These are phyloP conservation scores for Xerocomus minutiporus DNA, from an alignment of 1,284 basidiomycete species.

Conservation along the genomic window DNA sequence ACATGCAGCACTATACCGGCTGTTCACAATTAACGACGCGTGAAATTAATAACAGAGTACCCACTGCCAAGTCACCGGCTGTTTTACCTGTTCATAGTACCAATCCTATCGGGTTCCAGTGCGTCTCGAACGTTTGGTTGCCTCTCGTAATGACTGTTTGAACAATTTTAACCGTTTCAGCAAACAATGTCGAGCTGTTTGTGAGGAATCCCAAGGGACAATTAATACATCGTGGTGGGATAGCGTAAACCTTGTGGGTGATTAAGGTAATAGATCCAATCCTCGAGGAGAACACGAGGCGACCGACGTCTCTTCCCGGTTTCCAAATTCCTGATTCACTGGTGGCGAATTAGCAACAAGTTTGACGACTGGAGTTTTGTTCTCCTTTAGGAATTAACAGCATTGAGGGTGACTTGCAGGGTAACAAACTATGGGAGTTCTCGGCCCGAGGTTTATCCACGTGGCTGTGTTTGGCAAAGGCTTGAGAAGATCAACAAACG, in stretches of 20 bases:
- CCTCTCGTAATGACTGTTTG: background rate
- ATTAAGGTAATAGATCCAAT: conserved; percentile 16
- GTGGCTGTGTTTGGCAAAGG: conserved; percentile 25
- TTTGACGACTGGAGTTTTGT: background rate
- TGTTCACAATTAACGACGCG: conserved; percentile 4
- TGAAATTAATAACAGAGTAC: background rate
- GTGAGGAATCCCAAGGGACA: background rate
- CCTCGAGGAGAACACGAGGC: conserved; percentile 30
- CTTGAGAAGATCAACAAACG: conserved; percentile 17
- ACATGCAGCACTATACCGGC: conserved; percentile 7
- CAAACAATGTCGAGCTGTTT: background rate
- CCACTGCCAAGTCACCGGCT: background rate
- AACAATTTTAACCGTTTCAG: background rate
- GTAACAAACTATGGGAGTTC: too few species aligned
- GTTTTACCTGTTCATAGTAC: background rate
- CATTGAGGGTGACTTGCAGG: background rate
- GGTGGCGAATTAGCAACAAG: background rate
- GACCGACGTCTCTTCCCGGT: conserved; percentile 1
- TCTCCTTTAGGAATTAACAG: background rate
- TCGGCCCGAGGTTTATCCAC: background rate
- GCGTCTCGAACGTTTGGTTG: background rate
- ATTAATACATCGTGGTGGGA: conserved; percentile 3
- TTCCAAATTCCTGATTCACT: conserved; percentile 3
- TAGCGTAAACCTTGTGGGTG: conserved; percentile 16
- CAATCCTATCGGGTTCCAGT: background rate